A percentile compares a stretch with the other conserved stretches of the same genome.
phyloP scores from a whole-genome alignment of 352 stramenopile species.

The Phytophthora macrochlamydospora region DNA sequence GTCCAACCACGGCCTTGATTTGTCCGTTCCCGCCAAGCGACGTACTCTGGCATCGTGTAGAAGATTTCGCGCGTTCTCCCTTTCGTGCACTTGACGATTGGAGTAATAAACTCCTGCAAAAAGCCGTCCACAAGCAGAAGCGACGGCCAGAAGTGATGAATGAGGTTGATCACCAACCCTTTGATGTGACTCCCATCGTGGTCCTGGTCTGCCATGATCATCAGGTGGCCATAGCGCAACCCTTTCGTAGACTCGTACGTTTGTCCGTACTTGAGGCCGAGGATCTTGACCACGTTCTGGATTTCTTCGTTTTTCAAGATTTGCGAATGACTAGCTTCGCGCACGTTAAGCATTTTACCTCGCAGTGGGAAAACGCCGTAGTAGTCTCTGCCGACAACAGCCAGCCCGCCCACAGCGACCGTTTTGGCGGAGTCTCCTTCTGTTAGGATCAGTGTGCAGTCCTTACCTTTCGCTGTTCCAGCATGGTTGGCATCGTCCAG shows the following conservation, averaged over 20 bases:
- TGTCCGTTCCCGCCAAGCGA: slow-evolving; percentile 88
- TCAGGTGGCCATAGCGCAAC: slow-evolving; percentile 96
- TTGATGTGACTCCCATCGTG: slow-evolving; percentile 99
- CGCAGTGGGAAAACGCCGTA: slow-evolving; percentile 98
- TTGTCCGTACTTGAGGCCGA: slow-evolving; percentile 96
- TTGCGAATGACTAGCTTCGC: slow-evolving; percentile 96
- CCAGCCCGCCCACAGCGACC: slow-evolving; percentile 95
- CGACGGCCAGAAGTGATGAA: slow-evolving; percentile 98
- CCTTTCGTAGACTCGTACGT: slow-evolving; percentile 91
- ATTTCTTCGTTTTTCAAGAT: slow-evolving; percentile 98
- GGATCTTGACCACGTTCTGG: slow-evolving; percentile 96
- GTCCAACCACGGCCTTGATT: slow-evolving; percentile 94
- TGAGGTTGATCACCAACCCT: slow-evolving; percentile 98
- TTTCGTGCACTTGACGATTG: slow-evolving; percentile 97
- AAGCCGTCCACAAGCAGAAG: slow-evolving; percentile 92
- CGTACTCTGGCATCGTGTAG: slow-evolving; percentile 98
- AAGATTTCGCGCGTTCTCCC: slow-evolving; percentile 90
- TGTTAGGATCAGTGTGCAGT: slow-evolving; percentile 99
- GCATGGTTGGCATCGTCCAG: slow-evolving; percentile 98
- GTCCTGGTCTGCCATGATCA: slow-evolving; percentile 99
- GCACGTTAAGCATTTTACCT: slow-evolving; percentile 99
- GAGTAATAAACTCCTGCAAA: slow-evolving; percentile 96
- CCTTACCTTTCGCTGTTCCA: slow-evolving; percentile 84
- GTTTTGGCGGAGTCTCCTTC: slow-evolving; percentile 99
- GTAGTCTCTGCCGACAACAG: slow-evolving; percentile 95